Conservation (phyloP, 352 stramenopile species). For the Globisporangium mamillatum region DNA sequence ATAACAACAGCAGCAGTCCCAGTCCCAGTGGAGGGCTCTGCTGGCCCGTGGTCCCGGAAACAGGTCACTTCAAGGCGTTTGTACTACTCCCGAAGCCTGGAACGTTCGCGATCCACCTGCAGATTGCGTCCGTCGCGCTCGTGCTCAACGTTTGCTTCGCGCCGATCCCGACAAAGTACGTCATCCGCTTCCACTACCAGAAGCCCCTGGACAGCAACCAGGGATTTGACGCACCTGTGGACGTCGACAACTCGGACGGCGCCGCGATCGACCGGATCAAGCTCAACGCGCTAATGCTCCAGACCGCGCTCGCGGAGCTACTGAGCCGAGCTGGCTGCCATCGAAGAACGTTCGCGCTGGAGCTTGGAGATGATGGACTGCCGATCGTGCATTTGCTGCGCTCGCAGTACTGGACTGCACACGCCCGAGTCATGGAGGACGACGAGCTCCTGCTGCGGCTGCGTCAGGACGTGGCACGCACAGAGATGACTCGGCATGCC, state of each 20-base stretch:
- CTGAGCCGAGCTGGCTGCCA: constrained; percentile 38
- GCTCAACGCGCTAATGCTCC: constrained; percentile 53
- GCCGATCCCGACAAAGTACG: constrained; percentile 23
- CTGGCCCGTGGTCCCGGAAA: constrained; percentile 41
- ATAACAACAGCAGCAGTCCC: not conserved
- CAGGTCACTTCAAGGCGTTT: constrained; percentile 60
- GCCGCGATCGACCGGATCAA: constrained; percentile 48
- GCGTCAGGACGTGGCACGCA: constrained; percentile 39
- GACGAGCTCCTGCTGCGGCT: constrained; percentile 52
- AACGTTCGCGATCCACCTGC: constrained; percentile 30
- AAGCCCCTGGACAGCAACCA: constrained; percentile 42
- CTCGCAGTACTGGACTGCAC: constrained; percentile 44
- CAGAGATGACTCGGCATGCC: constrained; percentile 14
- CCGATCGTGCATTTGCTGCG: constrained; percentile 48
- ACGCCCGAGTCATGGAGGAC: constrained; percentile 38
- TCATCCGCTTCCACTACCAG: constrained; percentile 73
- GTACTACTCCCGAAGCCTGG: constrained; percentile 49
- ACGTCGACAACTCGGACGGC: constrained; percentile 54
- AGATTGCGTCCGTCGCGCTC: constrained; percentile 13
- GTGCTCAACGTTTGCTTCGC: constrained; percentile 40
- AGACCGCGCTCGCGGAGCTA: constrained; percentile 58
- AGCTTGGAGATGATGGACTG: constrained; percentile 48
- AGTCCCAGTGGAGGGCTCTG: constrained; percentile 16
- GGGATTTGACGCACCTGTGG: constrained; percentile 53
- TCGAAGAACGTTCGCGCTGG: constrained; percentile 46